Evolutionary conservation across 805 yeast genomes (phyloP), one percentile per base, ranked within the genome.

Genomic region (Hanseniaspora opuntiae): DNA sequence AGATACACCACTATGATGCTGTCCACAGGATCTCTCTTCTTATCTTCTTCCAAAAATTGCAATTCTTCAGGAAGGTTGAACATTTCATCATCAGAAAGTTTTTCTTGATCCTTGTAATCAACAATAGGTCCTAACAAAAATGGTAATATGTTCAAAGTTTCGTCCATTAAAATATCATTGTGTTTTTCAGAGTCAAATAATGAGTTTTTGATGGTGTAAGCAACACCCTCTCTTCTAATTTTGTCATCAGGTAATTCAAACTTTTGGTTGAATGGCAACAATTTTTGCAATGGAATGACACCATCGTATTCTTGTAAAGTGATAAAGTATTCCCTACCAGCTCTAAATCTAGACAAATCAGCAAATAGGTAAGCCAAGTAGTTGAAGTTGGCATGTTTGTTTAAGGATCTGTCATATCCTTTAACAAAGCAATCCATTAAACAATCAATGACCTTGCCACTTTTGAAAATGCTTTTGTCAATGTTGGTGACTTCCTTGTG

Each of bases 151-250:
- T 89, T 86, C 55, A 86, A 79, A 9, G 73, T 68, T 37, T 74
- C 78, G 60, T 84, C 83, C 4, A 70, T 71, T 40, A 87, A 65
- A 44, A 90, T 70, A 24, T 63, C 65, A 60, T 68, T 68, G 63
- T 90, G 97, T 36, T 77, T 67, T 40, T 79, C 77, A 1, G 85
- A 72, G 63, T 89, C 96, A 62, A 90, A 90, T 48, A 90, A 70
- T 0, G 90, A 77, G 67, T 90, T 90, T 65, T 93, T 90, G 60
- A 93, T 85, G 1, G 96, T 84, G 5, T 95, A 84, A 1, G 95
- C 94, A 38, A 86, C 89, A 62, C 96, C 97, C 64, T 84, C 89
- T 68, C 97, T 77, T 69, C 97, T 80, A 25, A 79, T 78, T 61
- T 78, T 79, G 14, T 86, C 74, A 35, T 54, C 56, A 16, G 54